Evolutionary conservation across 495 filamentous ascomycete species (phyloP).

Genomic region (Aspergillus campestris): DNA sequence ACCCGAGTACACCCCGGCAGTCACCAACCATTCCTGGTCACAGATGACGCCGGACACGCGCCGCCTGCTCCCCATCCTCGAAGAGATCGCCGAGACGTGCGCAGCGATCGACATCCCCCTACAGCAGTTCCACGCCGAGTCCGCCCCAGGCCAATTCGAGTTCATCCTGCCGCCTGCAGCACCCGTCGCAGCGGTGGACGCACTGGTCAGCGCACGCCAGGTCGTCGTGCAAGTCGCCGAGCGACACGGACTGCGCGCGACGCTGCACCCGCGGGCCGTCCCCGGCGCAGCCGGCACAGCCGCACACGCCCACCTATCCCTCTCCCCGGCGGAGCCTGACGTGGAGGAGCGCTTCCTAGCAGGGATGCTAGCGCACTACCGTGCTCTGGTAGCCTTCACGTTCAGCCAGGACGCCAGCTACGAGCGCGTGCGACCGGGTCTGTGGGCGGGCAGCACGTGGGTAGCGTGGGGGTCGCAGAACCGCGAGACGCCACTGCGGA

Average conservation of each 20-base stretch:
- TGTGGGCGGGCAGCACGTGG: constrained; percentile 50
- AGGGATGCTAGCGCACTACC: constrained; percentile 25
- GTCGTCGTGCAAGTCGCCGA: constrained; percentile 46
- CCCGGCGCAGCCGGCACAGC: constrained; percentile 26
- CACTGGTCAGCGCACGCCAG: constrained; percentile 62
- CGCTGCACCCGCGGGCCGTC: constrained; percentile 67
- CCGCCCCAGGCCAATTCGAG: constrained; percentile 69
- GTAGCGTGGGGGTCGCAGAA: constrained; percentile 39
- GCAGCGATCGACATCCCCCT: constrained; percentile 54
- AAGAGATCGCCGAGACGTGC: constrained; percentile 54
- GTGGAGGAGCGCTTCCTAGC: constrained; percentile 24
- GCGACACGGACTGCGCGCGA: constrained; percentile 51
- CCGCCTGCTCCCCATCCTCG: constrained; percentile 43
- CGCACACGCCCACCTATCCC: constrained; percentile 39
- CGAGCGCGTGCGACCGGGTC: constrained; percentile 29
- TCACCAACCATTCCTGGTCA: constrained; percentile 43
- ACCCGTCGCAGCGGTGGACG: constrained; percentile 64
- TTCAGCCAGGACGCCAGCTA: constrained; percentile 34
- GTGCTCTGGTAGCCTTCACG: constrained; percentile 29
- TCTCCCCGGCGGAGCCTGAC: constrained; percentile 19
- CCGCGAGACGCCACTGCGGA: constrained; percentile 34
- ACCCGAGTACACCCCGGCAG: constrained; percentile 14
- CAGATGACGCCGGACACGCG: constrained; percentile 34
- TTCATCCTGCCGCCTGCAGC: constrained; percentile 59
- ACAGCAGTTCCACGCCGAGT: constrained; percentile 72